These are phyloP conservation scores for Colletotrichum simmondsii DNA, from an alignment of 2,329 filamentous ascomycete species.

Conservation along the genomic window DNA sequence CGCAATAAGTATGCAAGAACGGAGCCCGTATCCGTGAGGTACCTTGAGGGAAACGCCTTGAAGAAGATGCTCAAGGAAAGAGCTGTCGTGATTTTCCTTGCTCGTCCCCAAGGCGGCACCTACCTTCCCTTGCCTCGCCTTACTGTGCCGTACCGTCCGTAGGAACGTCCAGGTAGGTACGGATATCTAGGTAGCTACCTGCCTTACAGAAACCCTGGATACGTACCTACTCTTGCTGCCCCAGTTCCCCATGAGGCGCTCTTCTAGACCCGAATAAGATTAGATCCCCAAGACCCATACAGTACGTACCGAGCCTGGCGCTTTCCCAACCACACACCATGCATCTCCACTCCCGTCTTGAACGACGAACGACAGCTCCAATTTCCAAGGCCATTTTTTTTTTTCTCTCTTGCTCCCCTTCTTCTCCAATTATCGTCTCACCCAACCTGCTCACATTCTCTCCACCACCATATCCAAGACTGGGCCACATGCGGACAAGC, in stretches of 20 bases:
- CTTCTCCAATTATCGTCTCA: not conserved
- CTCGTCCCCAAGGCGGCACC: not conserved
- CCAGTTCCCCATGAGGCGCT: not conserved
- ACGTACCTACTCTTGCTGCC: not conserved
- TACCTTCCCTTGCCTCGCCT: not conserved
- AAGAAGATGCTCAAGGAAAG: not conserved
- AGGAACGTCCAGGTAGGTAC: not conserved
- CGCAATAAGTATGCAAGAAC: not conserved
- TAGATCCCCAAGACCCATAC: not conserved
- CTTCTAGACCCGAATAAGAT: not conserved
- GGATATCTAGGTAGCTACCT: not conserved
- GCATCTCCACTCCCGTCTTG: not conserved
- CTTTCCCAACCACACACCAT: not conserved
- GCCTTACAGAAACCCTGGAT: not conserved
- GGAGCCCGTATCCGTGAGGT: conserved; percentile 4
- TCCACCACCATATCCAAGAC: conserved; percentile 36
- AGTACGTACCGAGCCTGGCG: not conserved
- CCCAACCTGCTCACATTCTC: conserved; percentile 21
- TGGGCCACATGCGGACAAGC: conserved; percentile 26
- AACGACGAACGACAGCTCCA: conserved; percentile 14
- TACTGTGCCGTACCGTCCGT: conserved; percentile 1
- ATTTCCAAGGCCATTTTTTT: not conserved
- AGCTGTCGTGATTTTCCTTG: not conserved
- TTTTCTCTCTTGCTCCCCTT: not conserved
- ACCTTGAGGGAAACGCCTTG: too few species aligned